Conservation (phyloP, 2,329 filamentous ascomycete species). For the Catunica adiposa region DNA sequence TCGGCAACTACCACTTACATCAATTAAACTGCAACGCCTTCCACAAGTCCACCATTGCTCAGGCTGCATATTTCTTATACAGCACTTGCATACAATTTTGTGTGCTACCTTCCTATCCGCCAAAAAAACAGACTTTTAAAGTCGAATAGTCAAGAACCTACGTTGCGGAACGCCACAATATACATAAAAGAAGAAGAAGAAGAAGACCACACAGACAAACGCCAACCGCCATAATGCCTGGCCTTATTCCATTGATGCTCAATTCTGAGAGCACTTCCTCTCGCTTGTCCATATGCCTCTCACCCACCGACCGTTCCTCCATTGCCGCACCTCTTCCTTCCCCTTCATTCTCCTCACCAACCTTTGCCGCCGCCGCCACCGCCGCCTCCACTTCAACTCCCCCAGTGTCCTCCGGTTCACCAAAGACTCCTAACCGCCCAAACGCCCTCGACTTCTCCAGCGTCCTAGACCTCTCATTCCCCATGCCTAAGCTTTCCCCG, state of each 20-base stretch:
- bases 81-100: neutral
- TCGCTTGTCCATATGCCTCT: slow-evolving; percentile 13
- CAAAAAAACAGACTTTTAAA: too few species aligned
- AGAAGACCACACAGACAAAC: neutral
- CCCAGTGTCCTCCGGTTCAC: too few species aligned
- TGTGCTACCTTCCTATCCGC: neutral
- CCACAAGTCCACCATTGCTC: neutral
- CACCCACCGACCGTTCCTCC: slow-evolving; percentile 11
- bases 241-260: slow-evolving; percentile 22
- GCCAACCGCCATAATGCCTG: slow-evolving; percentile 18
- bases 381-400: neutral
- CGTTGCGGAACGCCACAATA: neutral
- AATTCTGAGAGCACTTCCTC: slow-evolving; percentile 14
- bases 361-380: too few species aligned
- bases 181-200: neutral
- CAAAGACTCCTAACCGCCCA: neutral
- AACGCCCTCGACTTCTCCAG: slow-evolving; percentile 9
- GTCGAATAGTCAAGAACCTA: too few species aligned
- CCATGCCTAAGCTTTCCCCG: slow-evolving; percentile 12
- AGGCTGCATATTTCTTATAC: neutral
- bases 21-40: neutral
- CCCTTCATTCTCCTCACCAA: slow-evolving; percentile 1
- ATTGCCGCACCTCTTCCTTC: neutral
- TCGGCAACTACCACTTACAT: neutral
- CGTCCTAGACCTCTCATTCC: slow-evolving; percentile 12